A percentile compares a stretch with the other conserved stretches of the same genome.
Evolutionary conservation across 371 early-diverging fungal species (phyloP).

Genomic region (Rhizopus delemar): DNA sequence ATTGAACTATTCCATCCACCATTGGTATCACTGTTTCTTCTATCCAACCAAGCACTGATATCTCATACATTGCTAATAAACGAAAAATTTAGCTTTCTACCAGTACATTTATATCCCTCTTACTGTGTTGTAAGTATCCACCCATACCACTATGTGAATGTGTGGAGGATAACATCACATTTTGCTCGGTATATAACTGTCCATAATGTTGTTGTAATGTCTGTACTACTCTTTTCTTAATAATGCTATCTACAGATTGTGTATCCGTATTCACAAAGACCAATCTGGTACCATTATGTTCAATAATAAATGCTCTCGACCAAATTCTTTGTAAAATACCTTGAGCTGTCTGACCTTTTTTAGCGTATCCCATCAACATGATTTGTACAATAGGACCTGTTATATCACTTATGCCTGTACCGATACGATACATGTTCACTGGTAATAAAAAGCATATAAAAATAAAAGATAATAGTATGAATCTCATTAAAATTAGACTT

Average conservation of each 20-base stretch:
- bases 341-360: constrained; percentile 48
- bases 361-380: constrained; percentile 62
- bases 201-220: constrained; percentile 29
- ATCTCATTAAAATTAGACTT: too few relatives aligned
- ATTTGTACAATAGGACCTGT: constrained; percentile 49
- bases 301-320: constrained; percentile 57
- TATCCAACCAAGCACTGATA: constrained; percentile 42
- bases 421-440: constrained; percentile 25
- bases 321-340: constrained; percentile 59
- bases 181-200: constrained; percentile 39
- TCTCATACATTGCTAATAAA: constrained; percentile 36
- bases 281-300: constrained; percentile 32
- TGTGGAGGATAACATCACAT: constrained; percentile 66
- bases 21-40: constrained; percentile 55
- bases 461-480: not conserved
- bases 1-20: constrained; percentile 53
- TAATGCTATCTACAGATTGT: constrained; percentile 42
- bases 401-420: constrained; percentile 49
- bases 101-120: not conserved
- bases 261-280: constrained; percentile 62
- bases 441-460: not conserved
- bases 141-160: constrained; percentile 64
- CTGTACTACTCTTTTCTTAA: constrained; percentile 39
- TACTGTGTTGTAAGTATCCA: constrained; percentile 52
- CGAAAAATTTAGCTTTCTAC: not conserved